Conservation (phyloP, 306 rosid genomes). For the Dryas octopetala region DNA sequence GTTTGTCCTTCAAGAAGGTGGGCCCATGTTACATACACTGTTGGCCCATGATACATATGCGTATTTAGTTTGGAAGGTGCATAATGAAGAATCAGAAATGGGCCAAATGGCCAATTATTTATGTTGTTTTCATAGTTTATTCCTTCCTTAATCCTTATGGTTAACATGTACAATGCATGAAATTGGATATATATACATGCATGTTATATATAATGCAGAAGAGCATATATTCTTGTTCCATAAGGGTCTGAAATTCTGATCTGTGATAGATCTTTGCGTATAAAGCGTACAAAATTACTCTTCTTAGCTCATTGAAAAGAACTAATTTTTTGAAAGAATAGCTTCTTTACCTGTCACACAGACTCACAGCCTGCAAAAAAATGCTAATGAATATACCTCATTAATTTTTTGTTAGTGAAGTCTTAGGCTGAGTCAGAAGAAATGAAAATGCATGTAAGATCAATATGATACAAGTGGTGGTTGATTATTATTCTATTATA, state of each 20-base stretch:
- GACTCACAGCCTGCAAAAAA: no score
- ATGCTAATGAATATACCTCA: no score
- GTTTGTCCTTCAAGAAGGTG: no score
- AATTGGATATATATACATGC: not conserved
- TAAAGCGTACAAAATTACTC: not conserved
- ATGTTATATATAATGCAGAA: not conserved
- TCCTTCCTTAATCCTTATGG: not conserved
- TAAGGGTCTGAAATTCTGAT: not conserved
- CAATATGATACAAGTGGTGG: not conserved
- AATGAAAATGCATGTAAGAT: no score
- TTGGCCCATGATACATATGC: no score
- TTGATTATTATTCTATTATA: constrained; percentile 9
- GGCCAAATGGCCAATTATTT: not conserved
- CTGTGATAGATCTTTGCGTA: not conserved
- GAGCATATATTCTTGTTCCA: not conserved
- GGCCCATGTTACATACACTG: no score
- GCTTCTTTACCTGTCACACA: not conserved
- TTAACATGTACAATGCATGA: no score
- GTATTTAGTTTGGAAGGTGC: no score
- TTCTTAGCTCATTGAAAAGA: not conserved
- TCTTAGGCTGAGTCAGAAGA: no score
- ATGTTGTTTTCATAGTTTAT: not conserved
- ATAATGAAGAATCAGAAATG: no score
- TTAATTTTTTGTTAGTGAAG: no score
- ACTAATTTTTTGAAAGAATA: not conserved